These are phyloP conservation scores for Fusarium sp. DNA, from an alignment of 2,329 filamentous ascomycete genomes.

Conservation along the genomic window DNA sequence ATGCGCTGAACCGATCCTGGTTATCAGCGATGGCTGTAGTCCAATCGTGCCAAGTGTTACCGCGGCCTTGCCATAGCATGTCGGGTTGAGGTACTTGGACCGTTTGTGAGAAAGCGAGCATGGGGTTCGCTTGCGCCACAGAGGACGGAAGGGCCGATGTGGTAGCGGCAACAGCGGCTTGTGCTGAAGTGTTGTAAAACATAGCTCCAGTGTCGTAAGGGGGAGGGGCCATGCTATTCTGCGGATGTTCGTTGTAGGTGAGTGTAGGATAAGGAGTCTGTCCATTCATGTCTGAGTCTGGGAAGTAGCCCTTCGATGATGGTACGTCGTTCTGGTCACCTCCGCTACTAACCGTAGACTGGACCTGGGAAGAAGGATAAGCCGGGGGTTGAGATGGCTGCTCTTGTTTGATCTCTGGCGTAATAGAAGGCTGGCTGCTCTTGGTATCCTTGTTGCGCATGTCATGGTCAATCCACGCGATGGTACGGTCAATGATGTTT, in stretches of 20 bases:
- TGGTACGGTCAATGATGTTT: slow-evolving; percentile 66
- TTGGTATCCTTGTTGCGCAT: slow-evolving; percentile 57
- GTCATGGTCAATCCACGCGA: slow-evolving; percentile 67
- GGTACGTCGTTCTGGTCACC: slow-evolving; percentile 39
- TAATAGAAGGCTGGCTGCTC: slow-evolving; percentile 28
- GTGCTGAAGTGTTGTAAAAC: slow-evolving; percentile 50
- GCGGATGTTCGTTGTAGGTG: slow-evolving; percentile 51
- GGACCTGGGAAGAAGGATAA: slow-evolving; percentile 35
- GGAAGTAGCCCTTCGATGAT: slow-evolving; percentile 52
- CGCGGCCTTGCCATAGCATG: slow-evolving; percentile 55
- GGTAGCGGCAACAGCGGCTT: slow-evolving; percentile 40
- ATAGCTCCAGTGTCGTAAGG: slow-evolving; percentile 51
- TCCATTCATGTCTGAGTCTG: slow-evolving; percentile 45
- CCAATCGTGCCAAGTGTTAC: slow-evolving; percentile 70
- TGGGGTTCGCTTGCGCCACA: slow-evolving; percentile 54
- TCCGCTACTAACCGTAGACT: slow-evolving; percentile 27
- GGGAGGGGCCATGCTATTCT: slow-evolving; percentile 40
- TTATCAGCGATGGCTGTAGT: slow-evolving; percentile 65
- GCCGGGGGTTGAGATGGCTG: slow-evolving; percentile 44
- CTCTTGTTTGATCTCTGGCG: slow-evolving; percentile 58
- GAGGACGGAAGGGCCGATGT: slow-evolving; percentile 44
- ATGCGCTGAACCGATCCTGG: slow-evolving; percentile 66
- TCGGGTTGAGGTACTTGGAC: slow-evolving; percentile 53
- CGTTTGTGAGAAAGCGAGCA: slow-evolving; percentile 60
- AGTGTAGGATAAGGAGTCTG: slow-evolving; percentile 53